Percentiles rank a stretch among this genome's conserved stretches.
Evolutionary conservation across 1,139 yeast species (phyloP).

Genomic region (Yamadazyma atmosphaerica): DNA sequence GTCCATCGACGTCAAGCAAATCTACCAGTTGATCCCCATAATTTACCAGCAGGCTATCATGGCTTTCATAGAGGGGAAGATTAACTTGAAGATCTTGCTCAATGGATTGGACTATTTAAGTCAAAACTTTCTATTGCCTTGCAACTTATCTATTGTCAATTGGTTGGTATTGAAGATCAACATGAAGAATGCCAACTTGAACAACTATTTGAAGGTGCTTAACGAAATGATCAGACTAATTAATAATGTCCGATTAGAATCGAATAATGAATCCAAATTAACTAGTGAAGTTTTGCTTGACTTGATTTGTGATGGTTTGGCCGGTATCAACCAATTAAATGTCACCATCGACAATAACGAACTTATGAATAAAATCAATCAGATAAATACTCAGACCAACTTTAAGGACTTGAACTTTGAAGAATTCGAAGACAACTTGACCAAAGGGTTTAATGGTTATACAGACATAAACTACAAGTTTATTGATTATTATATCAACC

Average conservation of each 20-base stretch:
- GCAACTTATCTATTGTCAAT: slow-evolving; percentile 35
- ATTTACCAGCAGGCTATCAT: slow-evolving; percentile 72
- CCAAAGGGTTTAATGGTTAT: slow-evolving; percentile 14
- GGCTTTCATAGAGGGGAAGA: slow-evolving; percentile 57
- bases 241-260: slow-evolving; percentile 15
- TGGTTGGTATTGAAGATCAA: slow-evolving; percentile 26
- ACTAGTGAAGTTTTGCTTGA: slow-evolving; percentile 12
- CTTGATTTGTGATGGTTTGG: slow-evolving; percentile 5
- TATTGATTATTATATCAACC: slow-evolving; percentile 9
- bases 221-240: slow-evolving; percentile 22
- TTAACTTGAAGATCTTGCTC: slow-evolving; percentile 34
- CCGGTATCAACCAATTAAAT: background rate
- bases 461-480: slow-evolving; percentile 9
- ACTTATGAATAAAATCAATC: slow-evolving; percentile 1
- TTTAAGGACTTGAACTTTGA: slow-evolving; percentile 8
- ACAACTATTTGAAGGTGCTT: slow-evolving; percentile 12
- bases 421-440: slow-evolving; percentile 13
- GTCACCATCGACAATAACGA: background rate
- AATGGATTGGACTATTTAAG: slow-evolving; percentile 49
- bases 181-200: slow-evolving; percentile 12
- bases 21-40: slow-evolving; percentile 67
- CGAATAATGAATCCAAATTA: slow-evolving; percentile 17
- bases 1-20: slow-evolving; percentile 64
- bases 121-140: slow-evolving; percentile 42
- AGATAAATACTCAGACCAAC: background rate